A percentile compares a stretch with the other conserved stretches of the same genome.
These are phyloP conservation scores for Metarhizium humberi DNA, from an alignment of 2,329 filamentous ascomycete genomes.

Conservation along the genomic window DNA sequence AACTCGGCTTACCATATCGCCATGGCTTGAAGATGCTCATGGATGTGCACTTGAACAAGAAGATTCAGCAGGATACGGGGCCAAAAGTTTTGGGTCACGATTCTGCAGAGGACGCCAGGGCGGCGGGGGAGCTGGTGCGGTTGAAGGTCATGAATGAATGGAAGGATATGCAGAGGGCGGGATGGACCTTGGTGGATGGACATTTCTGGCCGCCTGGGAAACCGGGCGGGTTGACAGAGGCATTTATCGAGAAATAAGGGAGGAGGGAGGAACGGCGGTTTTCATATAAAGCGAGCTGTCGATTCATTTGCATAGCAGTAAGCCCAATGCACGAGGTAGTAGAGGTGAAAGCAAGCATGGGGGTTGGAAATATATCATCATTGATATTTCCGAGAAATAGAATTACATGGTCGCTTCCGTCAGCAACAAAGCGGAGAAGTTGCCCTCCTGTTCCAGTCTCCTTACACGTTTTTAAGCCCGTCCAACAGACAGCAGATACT, in stretches of 20 bases:
- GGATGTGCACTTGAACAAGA: constrained; percentile 56
- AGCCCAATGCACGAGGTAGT: neutral
- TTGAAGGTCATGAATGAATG: constrained; percentile 62
- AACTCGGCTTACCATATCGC: constrained; percentile 64
- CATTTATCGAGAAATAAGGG: constrained; percentile 24
- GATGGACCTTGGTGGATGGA: constrained; percentile 54
- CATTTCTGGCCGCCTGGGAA: constrained; percentile 30
- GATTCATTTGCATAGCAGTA: neutral
- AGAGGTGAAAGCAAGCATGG: neutral
- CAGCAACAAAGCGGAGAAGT: constrained; percentile 9
- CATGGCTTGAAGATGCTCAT: constrained; percentile 69
- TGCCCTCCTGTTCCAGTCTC: neutral
- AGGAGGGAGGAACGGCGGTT: neutral
- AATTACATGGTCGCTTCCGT: constrained; percentile 24
- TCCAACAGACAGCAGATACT: constrained; percentile 44
- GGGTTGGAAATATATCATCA: neutral
- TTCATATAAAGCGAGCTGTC: neutral
- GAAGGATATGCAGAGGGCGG: constrained; percentile 53
- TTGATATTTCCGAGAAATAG: constrained; percentile 16
- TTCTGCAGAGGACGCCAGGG: constrained; percentile 81
- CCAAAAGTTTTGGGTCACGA: constrained; percentile 62
- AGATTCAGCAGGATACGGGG: constrained; percentile 64
- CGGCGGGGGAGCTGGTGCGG: constrained; percentile 78
- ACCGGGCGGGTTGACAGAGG: constrained; percentile 24
- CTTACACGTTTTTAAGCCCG: constrained; percentile 21